A percentile compares a stretch with the other conserved stretches of the same genome.
Evolutionary conservation across 345 rosid genomes (phyloP).

Genomic region (Draba incana): DNA sequence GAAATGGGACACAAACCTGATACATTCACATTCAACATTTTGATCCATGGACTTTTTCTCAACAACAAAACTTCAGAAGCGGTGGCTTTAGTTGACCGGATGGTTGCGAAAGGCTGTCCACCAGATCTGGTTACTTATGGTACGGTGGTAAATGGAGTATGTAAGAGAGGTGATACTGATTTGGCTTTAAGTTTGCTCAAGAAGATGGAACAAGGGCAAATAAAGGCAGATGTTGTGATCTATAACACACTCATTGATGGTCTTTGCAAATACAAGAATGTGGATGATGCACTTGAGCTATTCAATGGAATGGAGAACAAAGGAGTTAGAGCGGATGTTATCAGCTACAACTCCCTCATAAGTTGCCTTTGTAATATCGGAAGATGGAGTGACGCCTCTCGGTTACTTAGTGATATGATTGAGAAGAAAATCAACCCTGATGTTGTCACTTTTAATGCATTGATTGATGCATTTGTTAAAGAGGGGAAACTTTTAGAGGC

Average conservation of each 20-base stretch:
- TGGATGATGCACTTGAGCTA: not conserved
- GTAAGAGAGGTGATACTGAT: not conserved
- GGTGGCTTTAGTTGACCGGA: not conserved
- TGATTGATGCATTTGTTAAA: not conserved
- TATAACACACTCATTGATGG: slow-evolving; percentile 2
- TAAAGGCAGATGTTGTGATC: not conserved
- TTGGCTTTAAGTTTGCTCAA: not conserved
- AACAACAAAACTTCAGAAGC: not conserved
- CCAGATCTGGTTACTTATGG: not conserved
- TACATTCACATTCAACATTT: not conserved
- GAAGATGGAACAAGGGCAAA: not conserved
- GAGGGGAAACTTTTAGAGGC: too few species aligned
- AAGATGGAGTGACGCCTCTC: slow-evolving; percentile 3
- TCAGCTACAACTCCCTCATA: not conserved
- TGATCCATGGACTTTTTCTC: not conserved
- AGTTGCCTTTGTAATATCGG: not conserved
- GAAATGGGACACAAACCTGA: not conserved
- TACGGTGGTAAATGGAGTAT: not conserved
- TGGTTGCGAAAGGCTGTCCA: not conserved
- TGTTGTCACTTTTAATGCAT: not conserved
- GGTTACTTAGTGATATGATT: not conserved
- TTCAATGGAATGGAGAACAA: slow-evolving; percentile 1
- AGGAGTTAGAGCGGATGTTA: not conserved
- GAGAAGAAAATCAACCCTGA: not conserved
- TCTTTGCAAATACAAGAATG: not conserved